These are phyloP conservation scores for Chlamydomonas reinhardtii DNA, from an alignment of 163 green algal species.

Conservation along the genomic window DNA sequence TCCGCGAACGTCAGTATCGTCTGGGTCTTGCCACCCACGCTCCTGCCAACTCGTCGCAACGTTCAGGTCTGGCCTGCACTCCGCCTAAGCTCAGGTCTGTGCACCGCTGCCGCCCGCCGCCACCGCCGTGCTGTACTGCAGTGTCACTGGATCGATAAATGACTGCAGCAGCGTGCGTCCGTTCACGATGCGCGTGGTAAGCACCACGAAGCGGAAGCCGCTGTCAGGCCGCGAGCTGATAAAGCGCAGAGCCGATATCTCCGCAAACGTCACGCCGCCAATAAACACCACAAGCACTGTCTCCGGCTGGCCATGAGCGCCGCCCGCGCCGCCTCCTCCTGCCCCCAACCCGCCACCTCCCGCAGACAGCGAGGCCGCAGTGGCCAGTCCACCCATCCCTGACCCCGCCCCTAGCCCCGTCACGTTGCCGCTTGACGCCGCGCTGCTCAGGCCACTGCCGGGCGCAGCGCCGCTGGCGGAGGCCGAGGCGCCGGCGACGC, in stretches of 20 bases:
- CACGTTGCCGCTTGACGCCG: too few relatives aligned
- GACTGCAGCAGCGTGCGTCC: constrained; percentile 48
- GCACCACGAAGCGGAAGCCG: constrained; percentile 77
- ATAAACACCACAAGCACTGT: constrained; percentile 90
- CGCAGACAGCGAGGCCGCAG: not conserved
- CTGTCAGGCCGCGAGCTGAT: constrained; percentile 64
- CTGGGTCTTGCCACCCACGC: too few relatives aligned
- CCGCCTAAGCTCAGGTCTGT: too few relatives aligned
- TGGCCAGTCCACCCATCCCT: too few relatives aligned
- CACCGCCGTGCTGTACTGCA: not conserved
- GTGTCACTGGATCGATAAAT: constrained; percentile 31
- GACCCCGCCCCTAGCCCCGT: too few relatives aligned
- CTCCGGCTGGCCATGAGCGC: not conserved
- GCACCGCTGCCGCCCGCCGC: too few relatives aligned
- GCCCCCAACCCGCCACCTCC: not conserved
- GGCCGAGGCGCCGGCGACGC: not conserved
- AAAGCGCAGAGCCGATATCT: constrained; percentile 86
- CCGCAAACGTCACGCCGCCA: constrained; percentile 91
- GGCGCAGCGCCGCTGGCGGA: not conserved
- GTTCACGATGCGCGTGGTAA: constrained; percentile 73
- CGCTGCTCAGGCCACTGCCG: too few relatives aligned
- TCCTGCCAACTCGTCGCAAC: too few relatives aligned
- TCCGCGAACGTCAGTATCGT: too few relatives aligned
- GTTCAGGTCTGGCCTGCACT: too few relatives aligned
- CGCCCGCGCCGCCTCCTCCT: not conserved